A percentile compares a stretch with the other conserved stretches of the same genome.
These are phyloP conservation scores for Bipolaris gigantea DNA, from an alignment of 2,329 filamentous ascomycete species.

Conservation along the genomic window DNA sequence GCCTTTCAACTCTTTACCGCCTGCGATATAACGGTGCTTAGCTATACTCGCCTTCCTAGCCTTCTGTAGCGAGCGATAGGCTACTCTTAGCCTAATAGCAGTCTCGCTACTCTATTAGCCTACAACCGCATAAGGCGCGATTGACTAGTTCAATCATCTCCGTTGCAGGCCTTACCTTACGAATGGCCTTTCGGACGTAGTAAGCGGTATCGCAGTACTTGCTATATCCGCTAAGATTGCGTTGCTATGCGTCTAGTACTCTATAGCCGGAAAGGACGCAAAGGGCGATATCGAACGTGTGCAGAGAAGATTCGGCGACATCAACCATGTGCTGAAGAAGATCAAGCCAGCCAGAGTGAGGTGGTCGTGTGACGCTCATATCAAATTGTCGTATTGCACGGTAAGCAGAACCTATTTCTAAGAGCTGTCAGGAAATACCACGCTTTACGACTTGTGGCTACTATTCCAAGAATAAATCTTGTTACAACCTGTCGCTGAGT, in stretches of 20 bases:
- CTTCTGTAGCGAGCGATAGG: conserved; percentile 6
- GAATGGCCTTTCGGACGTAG: conserved; percentile 36
- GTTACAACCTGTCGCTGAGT: too few relatives aligned
- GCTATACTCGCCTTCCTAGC: conserved; percentile 2
- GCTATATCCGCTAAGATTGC: conserved; percentile 45
- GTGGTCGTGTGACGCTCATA: too few relatives aligned
- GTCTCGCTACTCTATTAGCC: conserved; percentile 10
- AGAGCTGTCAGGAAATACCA: too few relatives aligned
- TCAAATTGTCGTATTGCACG: too few relatives aligned
- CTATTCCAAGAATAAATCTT: too few relatives aligned
- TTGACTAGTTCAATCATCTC: conserved; percentile 1
- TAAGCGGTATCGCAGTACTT: conserved; percentile 37
- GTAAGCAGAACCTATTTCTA: too few relatives aligned
- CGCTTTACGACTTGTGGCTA: too few relatives aligned
- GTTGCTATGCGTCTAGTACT: conserved; percentile 44
- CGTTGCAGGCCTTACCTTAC: conserved; percentile 18
- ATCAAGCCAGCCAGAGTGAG: conserved; percentile 24
- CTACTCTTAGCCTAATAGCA: conserved; percentile 2
- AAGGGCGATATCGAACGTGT: conserved; percentile 42
- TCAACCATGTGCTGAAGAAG: conserved; percentile 30
- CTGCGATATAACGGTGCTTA: conserved; percentile 8
- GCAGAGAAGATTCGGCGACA: conserved; percentile 26
- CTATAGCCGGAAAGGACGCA: conserved; percentile 22
- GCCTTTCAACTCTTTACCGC: neutral
- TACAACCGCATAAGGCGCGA: conserved; percentile 7